Percentiles rank a stretch among this genome's conserved stretches.
These are phyloP conservation scores for Scheffersomyces segobiensis DNA, from an alignment of 1,139 yeast species.

Conservation along the genomic window DNA sequence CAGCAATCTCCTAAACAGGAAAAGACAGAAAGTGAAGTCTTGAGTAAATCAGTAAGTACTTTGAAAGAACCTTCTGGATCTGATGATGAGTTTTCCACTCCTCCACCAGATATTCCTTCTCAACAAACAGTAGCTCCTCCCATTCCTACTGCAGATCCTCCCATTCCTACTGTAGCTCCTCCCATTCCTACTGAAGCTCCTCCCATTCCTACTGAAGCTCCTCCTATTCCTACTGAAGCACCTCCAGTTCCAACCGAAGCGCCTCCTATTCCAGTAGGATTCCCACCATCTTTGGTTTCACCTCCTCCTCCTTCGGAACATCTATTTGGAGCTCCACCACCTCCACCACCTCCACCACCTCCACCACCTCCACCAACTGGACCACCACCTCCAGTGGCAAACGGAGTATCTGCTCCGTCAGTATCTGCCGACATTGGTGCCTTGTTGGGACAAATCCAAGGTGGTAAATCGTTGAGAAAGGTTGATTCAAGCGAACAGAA, in stretches of 20 bases:
- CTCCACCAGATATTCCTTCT: slow-evolving; percentile 7
- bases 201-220: slow-evolving; percentile 9
- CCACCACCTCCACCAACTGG: slow-evolving; percentile 29
- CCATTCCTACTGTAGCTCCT: slow-evolving; percentile 10
- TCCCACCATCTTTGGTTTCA: slow-evolving; percentile 24
- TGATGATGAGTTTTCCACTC: neutral
- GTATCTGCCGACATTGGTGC: slow-evolving; percentile 42
- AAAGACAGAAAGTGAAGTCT: slow-evolving; percentile 6
- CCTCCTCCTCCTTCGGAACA: slow-evolving; percentile 18
- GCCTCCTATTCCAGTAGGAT: slow-evolving; percentile 16
- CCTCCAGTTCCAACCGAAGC: slow-evolving; percentile 18
- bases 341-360: slow-evolving; percentile 28
- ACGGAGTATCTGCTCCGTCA: slow-evolving; percentile 18
- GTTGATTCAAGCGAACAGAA: slow-evolving; percentile 49
- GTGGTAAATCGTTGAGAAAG: slow-evolving; percentile 49
- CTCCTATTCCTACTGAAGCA: slow-evolving; percentile 11
- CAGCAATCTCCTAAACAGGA: slow-evolving; percentile 8
- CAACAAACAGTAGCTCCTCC: slow-evolving; percentile 15
- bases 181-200: slow-evolving; percentile 11
- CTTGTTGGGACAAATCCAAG: slow-evolving; percentile 57
- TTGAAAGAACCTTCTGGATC: neutral
- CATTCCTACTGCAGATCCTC: slow-evolving; percentile 13
- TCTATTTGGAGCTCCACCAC: slow-evolving; percentile 25
- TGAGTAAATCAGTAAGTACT: neutral
- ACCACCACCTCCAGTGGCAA: slow-evolving; percentile 19